Conservation (phyloP, 257 asterid genomes). For the Nicotiana paniculata region DNA sequence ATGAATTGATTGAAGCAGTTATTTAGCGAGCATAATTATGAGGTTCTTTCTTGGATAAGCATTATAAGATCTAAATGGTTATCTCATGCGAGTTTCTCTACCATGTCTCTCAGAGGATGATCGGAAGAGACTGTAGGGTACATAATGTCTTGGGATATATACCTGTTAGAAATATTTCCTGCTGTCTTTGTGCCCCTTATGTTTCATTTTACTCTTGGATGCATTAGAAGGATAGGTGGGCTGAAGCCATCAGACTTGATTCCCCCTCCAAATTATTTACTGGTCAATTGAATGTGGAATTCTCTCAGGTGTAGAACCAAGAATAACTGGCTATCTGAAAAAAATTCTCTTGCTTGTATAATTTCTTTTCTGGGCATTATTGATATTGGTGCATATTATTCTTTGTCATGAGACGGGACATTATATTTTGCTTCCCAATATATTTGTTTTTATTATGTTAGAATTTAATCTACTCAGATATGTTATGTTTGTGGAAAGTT, state of each 20-base stretch:
- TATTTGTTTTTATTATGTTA: not conserved
- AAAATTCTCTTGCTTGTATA: not conserved
- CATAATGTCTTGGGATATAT: not conserved
- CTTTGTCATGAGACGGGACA: not conserved
- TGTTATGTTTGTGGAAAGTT: slow-evolving; percentile 12
- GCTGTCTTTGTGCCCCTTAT: not conserved
- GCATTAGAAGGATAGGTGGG: slow-evolving; percentile 5
- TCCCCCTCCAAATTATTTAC: not conserved
- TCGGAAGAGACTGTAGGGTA: not conserved
- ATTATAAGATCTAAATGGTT: not conserved
- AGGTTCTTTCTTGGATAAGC: slow-evolving; percentile 1
- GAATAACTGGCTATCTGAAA: slow-evolving; percentile 1
- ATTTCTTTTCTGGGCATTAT: not conserved
- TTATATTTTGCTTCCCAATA: not conserved
- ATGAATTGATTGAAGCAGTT: not conserved
- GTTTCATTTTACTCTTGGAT: not conserved
- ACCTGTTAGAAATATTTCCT: not conserved
- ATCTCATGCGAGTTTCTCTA: not conserved
- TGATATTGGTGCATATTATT: not conserved
- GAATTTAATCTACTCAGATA: not conserved
- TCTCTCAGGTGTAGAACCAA: not conserved
- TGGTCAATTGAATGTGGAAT: not conserved
- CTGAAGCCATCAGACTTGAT: not conserved
- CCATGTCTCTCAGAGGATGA: slow-evolving; percentile 2
- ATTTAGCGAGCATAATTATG: not conserved